Conservation (phyloP, 1,284 basidiomycete genomes). For the Leucoagaricus sp. region DNA sequence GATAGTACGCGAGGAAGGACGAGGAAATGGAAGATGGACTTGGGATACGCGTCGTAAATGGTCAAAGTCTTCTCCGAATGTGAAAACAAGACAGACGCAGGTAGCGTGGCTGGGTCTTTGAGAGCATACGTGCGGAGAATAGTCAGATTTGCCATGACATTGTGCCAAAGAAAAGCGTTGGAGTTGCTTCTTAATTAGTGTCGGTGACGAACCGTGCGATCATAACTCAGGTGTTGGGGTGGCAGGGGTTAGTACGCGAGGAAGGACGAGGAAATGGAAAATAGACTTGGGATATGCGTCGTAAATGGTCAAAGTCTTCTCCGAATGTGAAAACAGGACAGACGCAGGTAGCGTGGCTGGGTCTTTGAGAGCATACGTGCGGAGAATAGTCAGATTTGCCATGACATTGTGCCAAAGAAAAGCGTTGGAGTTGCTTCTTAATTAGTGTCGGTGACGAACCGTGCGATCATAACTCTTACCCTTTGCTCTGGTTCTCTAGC, state of each 20-base stretch:
- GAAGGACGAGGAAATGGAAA: conserved; percentile 83
- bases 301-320: conserved; percentile 72
- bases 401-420: too few species aligned
- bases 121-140: conserved; percentile 67
- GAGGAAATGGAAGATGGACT: conserved; percentile 84
- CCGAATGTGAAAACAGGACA: conserved; percentile 62
- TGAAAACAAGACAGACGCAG: conserved; percentile 63
- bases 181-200: conserved; percentile 2
- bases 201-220: too few species aligned
- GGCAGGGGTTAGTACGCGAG: conserved; percentile 39
- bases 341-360: conserved; percentile 59
- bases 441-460: too few species aligned
- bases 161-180: background rate
- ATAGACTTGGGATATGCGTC: conserved; percentile 87
- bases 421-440: background rate
- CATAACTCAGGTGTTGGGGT: background rate
- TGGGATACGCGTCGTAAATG: conserved; percentile 86
- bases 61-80: conserved; percentile 64
- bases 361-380: conserved; percentile 59
- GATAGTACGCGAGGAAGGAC: conserved; percentile 59
- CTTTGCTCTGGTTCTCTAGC: too few species aligned
- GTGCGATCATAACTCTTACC: too few species aligned
- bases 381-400: conserved; percentile 49
- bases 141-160: conserved; percentile 50
- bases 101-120: conserved; percentile 53